Conservation (phyloP, 2,329 filamentous ascomycete species). For the Lasiodiplodia gonubiensis region DNA sequence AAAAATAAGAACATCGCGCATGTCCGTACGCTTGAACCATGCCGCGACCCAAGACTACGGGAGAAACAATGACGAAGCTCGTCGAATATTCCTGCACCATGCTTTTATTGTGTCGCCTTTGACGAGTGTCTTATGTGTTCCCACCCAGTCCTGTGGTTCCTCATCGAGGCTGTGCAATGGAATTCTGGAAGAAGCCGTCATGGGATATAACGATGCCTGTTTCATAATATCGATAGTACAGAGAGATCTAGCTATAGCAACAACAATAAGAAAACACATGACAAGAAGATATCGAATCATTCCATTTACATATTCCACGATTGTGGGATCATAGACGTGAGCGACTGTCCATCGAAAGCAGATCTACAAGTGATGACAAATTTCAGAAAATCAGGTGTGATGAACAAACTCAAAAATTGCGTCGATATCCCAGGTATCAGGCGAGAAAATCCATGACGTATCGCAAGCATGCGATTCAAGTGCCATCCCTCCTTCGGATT, state of each 20-base stretch:
- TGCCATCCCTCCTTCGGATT: not conserved
- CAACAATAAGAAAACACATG: not conserved
- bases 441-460: not conserved
- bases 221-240: constrained; percentile 13
- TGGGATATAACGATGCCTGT: constrained; percentile 1
- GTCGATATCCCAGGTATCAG: not conserved
- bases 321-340: constrained; percentile 4
- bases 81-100: not conserved
- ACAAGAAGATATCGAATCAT: constrained; percentile 3
- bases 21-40: not conserved
- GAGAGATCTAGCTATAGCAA: not conserved
- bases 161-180: not conserved
- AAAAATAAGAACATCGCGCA: not conserved
- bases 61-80: not conserved
- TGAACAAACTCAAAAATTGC: not conserved
- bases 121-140: not conserved
- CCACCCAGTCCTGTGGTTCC: not conserved
- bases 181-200: not conserved
- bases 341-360: not conserved
- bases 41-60: not conserved
- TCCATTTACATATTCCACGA: constrained; percentile 13
- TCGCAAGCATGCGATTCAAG: not conserved
- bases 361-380: not conserved
- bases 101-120: not conserved
- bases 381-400: not conserved